These are phyloP conservation scores for Murraya paniculata DNA, from an alignment of 345 rosid species.

Conservation along the genomic window DNA sequence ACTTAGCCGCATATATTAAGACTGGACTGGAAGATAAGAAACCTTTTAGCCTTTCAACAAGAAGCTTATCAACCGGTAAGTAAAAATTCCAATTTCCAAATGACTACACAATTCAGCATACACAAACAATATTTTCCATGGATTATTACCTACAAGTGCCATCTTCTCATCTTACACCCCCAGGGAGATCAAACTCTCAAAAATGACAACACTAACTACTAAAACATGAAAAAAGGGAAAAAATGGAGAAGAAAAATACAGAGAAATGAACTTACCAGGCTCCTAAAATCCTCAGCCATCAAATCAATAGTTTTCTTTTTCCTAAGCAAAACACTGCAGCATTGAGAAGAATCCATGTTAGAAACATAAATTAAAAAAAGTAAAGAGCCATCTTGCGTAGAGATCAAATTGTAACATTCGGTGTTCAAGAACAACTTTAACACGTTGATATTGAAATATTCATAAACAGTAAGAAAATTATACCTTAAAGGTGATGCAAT, in stretches of 20 bases:
- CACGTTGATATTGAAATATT: background rate
- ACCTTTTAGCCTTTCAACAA: background rate
- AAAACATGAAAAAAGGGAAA: background rate
- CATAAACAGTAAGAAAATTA: background rate
- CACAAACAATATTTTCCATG: background rate
- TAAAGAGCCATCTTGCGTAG: background rate
- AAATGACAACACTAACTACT: background rate
- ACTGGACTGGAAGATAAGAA: background rate
- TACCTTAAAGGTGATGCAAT: constrained; percentile 76
- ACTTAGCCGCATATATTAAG: background rate
- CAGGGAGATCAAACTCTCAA: background rate
- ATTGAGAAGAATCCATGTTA: background rate
- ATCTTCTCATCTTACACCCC: background rate
- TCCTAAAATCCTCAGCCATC: constrained; percentile 68
- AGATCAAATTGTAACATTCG: no score
- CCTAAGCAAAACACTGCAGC: constrained; percentile 74
- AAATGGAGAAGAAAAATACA: background rate
- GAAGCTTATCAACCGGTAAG: background rate
- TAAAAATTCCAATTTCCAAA: background rate
- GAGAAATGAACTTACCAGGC: constrained; percentile 39
- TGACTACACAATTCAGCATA: no score
- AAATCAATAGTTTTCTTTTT: constrained; percentile 56
- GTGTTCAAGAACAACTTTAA: background rate
- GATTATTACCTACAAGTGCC: background rate
- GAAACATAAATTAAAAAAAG: background rate